Evolutionary conservation across 1,284 basidiomycete species (phyloP).

Genomic region (Tylopilus sp.): DNA sequence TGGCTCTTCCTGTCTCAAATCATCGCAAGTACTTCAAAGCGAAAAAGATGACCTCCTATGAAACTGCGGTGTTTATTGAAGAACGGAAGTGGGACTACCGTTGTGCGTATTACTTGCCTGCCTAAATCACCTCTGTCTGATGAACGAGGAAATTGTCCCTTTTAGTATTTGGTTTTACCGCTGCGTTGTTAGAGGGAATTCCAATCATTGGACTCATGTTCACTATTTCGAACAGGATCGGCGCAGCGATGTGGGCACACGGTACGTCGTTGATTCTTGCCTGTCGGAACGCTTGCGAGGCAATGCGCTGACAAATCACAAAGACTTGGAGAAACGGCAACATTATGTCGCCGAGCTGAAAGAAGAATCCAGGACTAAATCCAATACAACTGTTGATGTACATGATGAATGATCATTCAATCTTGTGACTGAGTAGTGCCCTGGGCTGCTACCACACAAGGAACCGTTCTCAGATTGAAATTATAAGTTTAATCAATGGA

Average conservation of each 20-base stretch:
- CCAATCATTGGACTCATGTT: constrained; percentile 85
- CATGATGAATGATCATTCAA: too few relatives aligned
- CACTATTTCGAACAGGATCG: constrained; percentile 86
- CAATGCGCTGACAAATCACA: constrained; percentile 9
- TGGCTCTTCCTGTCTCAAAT: not conserved
- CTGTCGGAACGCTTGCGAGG: not conserved
- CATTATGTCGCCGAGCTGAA: constrained; percentile 63
- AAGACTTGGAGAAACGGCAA: constrained; percentile 84
- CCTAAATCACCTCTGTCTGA: too few relatives aligned
- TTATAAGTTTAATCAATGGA: too few relatives aligned
- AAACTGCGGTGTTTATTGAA: constrained; percentile 82
- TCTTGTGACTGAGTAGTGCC: too few relatives aligned
- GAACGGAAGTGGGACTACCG: constrained; percentile 91
- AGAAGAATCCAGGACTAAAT: too few relatives aligned
- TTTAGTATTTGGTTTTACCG: constrained; percentile 84
- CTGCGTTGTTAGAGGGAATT: constrained; percentile 80
- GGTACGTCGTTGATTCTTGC: constrained; percentile 44
- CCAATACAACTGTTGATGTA: too few relatives aligned
- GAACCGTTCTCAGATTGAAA: too few relatives aligned
- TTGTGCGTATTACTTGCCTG: constrained; percentile 51
- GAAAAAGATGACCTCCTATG: constrained; percentile 80
- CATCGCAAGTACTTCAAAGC: constrained; percentile 76
- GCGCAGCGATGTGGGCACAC: constrained; percentile 92
- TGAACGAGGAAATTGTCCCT: too few relatives aligned
- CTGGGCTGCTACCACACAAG: too few relatives aligned